Conservation (phyloP, 345 rosid genomes). For the Eutrema yunnanense region DNA sequence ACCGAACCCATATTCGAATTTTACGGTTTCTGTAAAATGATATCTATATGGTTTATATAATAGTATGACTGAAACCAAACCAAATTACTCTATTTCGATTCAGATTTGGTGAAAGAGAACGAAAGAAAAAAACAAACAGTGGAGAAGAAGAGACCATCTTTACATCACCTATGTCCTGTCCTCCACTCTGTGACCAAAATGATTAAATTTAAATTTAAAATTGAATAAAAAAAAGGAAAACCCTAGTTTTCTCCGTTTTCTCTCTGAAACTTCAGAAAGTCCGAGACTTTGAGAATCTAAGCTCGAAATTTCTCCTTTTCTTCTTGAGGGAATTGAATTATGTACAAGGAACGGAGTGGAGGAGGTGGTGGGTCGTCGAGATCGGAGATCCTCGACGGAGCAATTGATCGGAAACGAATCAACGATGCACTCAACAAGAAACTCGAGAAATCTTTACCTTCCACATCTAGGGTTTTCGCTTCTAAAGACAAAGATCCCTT, state of each 20-base stretch:
- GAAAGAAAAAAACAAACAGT: not conserved
- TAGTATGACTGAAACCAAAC: no score
- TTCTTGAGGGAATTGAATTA: constrained; percentile 17
- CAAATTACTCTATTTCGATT: no score
- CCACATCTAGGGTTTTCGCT: constrained; percentile 65
- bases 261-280: constrained; percentile 6
- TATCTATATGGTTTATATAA: no score
- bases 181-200: constrained; percentile 19
- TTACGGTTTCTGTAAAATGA: no score
- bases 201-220: not conserved
- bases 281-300: constrained; percentile 23
- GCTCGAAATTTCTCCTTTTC: not conserved
- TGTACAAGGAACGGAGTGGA: constrained; percentile 40
- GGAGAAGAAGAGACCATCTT: not conserved
- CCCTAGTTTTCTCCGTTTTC: constrained; percentile 47
- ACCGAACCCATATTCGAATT: no score
- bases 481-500: constrained; percentile 58
- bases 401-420: constrained; percentile 80
- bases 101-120: not conserved
- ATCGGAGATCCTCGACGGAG: constrained; percentile 33
- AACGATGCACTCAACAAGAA: constrained; percentile 86
- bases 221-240: not conserved
- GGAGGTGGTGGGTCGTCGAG: constrained; percentile 18
- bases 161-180: constrained; percentile 26
- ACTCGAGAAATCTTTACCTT: constrained; percentile 79